Base-by-base conservation (phyloP, 495 filamentous ascomycete species). In the Aspergillus indologenus region DNA sequence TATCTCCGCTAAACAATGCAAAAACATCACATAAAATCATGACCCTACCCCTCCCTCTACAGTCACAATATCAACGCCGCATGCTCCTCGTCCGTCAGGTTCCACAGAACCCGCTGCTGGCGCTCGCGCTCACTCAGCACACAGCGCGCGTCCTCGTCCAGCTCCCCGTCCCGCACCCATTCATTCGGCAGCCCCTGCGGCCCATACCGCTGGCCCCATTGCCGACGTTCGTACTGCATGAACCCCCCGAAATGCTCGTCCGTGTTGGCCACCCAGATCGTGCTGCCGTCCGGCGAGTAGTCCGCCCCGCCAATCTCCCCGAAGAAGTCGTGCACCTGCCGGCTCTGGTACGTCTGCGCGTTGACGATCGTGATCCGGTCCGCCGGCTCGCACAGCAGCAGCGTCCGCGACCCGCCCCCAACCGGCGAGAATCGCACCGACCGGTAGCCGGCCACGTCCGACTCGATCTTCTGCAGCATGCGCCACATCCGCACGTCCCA, bases 401-500 rank as follows among this genome's bases (percentile, higher is more conserved):
- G 79, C 0, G 92, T 85, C 11, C 85, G 82, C 29, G 84, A 84
- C 20, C 91, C 90, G 17, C 80, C 77, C 42, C 90, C 93, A 6
- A 89, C 75, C 0, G 92, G 91, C 0, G 90, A 92, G 71, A 93
- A 98, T 6, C 83, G 83, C 44, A 98, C 70, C 21, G 85, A 87
- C 17, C 93, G 83, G 49, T 89, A 89, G 6, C 89, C 88, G 1
- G 89, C 87, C 73, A 94, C 86, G 53, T 90, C 85, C n/a, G 87
- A 83, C 18, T 85, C 78, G 31, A 96, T 77, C 8, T 82, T 83
- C 55, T 80, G 77, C 6, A 96, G 71, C 45, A 81, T 68, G 15
- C 72, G 79, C 87, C 87, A 90, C 48, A 81, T 87, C 21, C 93
- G 84, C 3, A 89, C 87, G 67, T 98, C 93, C 85, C 87, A 96